phyloP scores from a whole-genome alignment of 116 monocot species.

The Phalaenopsis hybrid region DNA sequence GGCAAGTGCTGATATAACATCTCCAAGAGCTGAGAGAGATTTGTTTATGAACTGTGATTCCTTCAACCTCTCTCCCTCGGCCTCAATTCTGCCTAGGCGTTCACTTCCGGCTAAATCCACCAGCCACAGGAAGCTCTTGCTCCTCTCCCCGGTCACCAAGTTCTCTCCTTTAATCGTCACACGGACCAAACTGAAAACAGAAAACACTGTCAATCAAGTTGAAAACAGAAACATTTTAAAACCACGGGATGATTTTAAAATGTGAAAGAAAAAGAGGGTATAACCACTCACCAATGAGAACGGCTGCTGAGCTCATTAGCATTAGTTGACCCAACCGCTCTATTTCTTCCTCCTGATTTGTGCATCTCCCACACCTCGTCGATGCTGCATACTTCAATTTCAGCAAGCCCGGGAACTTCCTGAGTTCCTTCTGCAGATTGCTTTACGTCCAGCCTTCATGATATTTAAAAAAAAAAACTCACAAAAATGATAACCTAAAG shows the following conservation, averaged over 20 bases:
- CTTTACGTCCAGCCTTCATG: slow-evolving; percentile 79
- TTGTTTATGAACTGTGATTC: slow-evolving; percentile 96
- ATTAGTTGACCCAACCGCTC: slow-evolving; percentile 86
- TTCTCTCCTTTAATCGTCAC: slow-evolving; percentile 65
- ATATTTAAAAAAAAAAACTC: not conserved
- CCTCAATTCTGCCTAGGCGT: slow-evolving; percentile 73
- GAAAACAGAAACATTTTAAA: not conserved
- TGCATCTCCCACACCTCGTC: slow-evolving; percentile 76
- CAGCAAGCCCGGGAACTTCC: slow-evolving; percentile 78
- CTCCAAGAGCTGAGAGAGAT: slow-evolving; percentile 85
- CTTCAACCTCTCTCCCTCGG: slow-evolving; percentile 82
- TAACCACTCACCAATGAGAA: slow-evolving; percentile 62
- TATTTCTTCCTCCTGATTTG: slow-evolving; percentile 52
- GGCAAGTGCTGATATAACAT: slow-evolving; percentile 82
- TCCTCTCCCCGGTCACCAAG: slow-evolving; percentile 43
- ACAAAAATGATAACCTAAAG: not conserved
- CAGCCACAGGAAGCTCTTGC: slow-evolving; percentile 75
- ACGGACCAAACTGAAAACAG: slow-evolving; percentile 61
- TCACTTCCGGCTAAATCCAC: slow-evolving; percentile 98
- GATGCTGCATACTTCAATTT: slow-evolving; percentile 39
- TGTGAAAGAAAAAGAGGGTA: not conserved
- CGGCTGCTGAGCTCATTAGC: slow-evolving; percentile 96
- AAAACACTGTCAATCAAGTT: not conserved
- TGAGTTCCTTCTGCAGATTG: slow-evolving; percentile 80
- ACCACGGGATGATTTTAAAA: not conserved